These are phyloP conservation scores for Ophiostoma fasciatum DNA, from an alignment of 2,329 filamentous ascomycete genomes.

Conservation along the genomic window DNA sequence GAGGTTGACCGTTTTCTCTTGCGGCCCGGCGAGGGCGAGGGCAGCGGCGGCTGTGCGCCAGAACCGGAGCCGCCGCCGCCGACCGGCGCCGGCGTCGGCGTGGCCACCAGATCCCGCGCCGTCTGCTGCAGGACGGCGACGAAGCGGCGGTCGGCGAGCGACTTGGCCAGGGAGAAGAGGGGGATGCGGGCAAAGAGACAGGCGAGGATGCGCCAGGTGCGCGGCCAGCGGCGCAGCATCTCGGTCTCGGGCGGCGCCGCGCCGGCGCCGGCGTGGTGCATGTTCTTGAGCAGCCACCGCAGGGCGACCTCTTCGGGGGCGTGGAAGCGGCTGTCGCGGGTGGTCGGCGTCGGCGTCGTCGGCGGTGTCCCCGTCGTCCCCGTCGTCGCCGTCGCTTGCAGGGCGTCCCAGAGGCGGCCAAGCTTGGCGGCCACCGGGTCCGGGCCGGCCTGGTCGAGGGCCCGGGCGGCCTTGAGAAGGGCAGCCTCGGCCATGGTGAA, in stretches of 20 bases:
- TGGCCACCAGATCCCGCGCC: conserved; percentile 42
- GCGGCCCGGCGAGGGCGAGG: conserved; percentile 8
- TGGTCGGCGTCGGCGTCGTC: conserved; percentile 19
- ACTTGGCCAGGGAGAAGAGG: conserved; percentile 51
- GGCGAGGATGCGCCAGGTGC: conserved; percentile 47
- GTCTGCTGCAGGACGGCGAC: conserved; percentile 50
- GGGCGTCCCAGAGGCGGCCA: conserved; percentile 30
- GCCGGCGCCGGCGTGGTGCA: conserved; percentile 31
- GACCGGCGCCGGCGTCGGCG: conserved; percentile 16
- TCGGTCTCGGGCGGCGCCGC: conserved; percentile 28
- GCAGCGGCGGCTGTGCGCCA: conserved; percentile 10
- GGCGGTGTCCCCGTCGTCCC: conserved; percentile 10
- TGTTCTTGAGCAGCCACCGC: conserved; percentile 48
- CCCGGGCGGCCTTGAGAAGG: conserved; percentile 37
- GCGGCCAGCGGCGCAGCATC: conserved; percentile 37
- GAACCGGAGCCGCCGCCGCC: too few species aligned
- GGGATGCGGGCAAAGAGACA: conserved; percentile 51
- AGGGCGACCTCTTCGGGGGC: conserved; percentile 43
- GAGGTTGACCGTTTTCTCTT: conserved; percentile 35
- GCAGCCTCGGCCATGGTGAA: conserved; percentile 10
- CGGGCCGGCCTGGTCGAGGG: conserved; percentile 37
- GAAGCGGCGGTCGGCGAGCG: conserved; percentile 57
- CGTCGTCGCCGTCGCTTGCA: conserved; percentile 24
- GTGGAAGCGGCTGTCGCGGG: conserved; percentile 26
- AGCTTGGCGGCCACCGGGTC: conserved; percentile 31